Conservation (phyloP, 371 early-diverging fungal species). For the Sporodiniella umbellata region DNA sequence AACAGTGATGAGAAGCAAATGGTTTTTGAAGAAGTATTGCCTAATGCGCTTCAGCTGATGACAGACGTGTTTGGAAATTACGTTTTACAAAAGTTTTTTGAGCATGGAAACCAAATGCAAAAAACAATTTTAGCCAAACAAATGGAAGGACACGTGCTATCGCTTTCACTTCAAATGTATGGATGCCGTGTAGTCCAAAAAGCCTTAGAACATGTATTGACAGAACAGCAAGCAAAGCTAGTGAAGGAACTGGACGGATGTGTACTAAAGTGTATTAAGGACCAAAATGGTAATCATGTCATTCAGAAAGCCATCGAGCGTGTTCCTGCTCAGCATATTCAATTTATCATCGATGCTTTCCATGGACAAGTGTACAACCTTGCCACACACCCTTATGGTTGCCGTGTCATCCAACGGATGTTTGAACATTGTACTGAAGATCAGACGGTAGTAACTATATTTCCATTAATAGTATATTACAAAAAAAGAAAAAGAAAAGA, state of each 20-base stretch:
- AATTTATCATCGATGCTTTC: conserved; percentile 98
- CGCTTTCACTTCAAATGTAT: conserved; percentile 98
- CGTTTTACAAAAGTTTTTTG: conserved; percentile 99
- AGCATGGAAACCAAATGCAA: conserved; percentile 89
- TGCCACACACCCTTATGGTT: conserved; percentile 99
- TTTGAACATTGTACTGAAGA: conserved; percentile 96
- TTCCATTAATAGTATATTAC: too few relatives aligned
- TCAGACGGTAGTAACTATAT: conserved; percentile 53
- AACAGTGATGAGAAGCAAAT: conserved; percentile 91
- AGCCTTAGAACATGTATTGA: conserved; percentile 91
- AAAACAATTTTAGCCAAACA: conserved; percentile 83
- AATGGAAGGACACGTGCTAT: conserved; percentile 94
- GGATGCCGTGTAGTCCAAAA: conserved; percentile 99
- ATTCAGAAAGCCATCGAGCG: conserved; percentile 99
- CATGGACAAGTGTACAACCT: conserved; percentile 94
- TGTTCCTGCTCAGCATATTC: conserved; percentile 86
- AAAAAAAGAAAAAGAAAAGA: too few relatives aligned
- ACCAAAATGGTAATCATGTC: conserved; percentile 99
- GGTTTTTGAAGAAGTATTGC: conserved; percentile 96
- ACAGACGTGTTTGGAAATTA: conserved; percentile 99
- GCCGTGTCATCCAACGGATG: conserved; percentile 99
- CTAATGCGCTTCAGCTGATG: conserved; percentile 92
- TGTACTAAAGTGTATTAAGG: conserved; percentile 97
- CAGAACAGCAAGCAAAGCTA: conserved; percentile 87
- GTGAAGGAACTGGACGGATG: conserved; percentile 92